These are phyloP conservation scores for Vaccinium corymbosum DNA, from an alignment of 148 eudicot genomes.

Conservation along the genomic window DNA sequence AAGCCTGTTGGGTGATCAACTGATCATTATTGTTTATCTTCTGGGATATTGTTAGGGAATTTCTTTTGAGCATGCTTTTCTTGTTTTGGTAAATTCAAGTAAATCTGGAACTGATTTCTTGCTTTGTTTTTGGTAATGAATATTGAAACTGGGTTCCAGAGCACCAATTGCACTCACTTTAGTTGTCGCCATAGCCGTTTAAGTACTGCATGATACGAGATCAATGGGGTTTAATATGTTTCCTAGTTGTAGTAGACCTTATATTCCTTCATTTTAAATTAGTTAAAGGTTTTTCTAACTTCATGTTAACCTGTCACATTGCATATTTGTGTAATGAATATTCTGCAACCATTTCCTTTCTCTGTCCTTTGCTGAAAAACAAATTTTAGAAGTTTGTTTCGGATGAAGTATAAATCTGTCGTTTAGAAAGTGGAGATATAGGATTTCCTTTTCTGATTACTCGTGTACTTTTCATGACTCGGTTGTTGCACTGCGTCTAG, in stretches of 20 bases:
- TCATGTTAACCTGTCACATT: not conserved
- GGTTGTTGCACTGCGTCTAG: not conserved
- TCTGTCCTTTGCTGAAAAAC: not conserved
- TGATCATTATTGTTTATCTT: not conserved
- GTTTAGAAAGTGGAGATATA: not conserved
- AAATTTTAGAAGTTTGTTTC: not conserved
- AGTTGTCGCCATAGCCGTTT: not conserved
- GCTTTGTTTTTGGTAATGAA: too few species aligned
- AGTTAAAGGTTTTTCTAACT: not conserved
- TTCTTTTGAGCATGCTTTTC: not conserved
- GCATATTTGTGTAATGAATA: not conserved
- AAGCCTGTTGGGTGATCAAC: not conserved
- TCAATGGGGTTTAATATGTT: not conserved
- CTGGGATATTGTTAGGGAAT: not conserved
- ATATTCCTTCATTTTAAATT: not conserved
- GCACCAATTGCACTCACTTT: not conserved
- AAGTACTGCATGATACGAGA: not conserved
- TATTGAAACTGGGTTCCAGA: not conserved
- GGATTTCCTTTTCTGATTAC: not conserved
- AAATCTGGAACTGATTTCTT: too few species aligned
- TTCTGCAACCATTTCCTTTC: not conserved
- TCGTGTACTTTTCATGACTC: not conserved
- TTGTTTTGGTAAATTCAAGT: too few species aligned
- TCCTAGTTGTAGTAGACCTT: not conserved
- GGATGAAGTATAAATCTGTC: not conserved